These are phyloP conservation scores for Daldinia decipiens DNA, from an alignment of 495 filamentous ascomycete species.

Conservation along the genomic window DNA sequence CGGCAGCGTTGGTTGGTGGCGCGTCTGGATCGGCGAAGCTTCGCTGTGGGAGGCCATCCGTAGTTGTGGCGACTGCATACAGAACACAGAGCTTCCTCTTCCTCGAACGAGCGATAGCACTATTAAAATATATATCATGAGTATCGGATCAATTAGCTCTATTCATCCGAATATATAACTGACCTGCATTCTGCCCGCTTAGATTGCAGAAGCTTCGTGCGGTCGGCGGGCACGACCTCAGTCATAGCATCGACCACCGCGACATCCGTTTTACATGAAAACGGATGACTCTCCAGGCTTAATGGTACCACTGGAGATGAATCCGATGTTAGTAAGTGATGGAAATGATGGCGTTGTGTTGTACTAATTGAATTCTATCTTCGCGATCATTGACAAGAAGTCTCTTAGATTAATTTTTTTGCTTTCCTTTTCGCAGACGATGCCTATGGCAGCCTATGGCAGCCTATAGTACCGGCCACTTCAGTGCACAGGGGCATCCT, in stretches of 20 bases:
- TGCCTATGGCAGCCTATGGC: constrained; percentile 13
- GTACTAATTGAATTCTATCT: constrained; percentile 54
- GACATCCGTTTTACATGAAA: constrained; percentile 69
- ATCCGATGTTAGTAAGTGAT: constrained; percentile 58
- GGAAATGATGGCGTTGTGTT: constrained; percentile 61
- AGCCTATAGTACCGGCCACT: constrained; percentile 3
- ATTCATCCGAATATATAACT: constrained; percentile 48
- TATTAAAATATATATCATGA: constrained; percentile 58
- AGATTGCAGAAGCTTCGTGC: constrained; percentile 63
- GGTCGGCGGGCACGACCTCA: constrained; percentile 67
- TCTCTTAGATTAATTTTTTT: constrained; percentile 41
- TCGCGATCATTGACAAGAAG: constrained; percentile 25
- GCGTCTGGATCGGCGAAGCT: constrained; percentile 58
- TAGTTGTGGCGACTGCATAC: constrained; percentile 68
- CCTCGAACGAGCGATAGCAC: constrained; percentile 78
- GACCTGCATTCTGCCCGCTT: constrained; percentile 63
- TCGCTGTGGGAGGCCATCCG: constrained; percentile 55
- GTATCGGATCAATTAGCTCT: constrained; percentile 57
- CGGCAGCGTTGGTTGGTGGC: constrained; percentile 60
- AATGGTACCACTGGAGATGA: constrained; percentile 50
- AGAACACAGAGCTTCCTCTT: constrained; percentile 87
- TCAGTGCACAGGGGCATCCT: constrained; percentile 18
- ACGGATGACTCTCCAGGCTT: constrained; percentile 56
- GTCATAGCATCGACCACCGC: constrained; percentile 65
- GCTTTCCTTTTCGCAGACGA: constrained; percentile 20